Evolutionary conservation across 2,329 filamentous ascomycete genomes (phyloP), one percentile per base, ranked within the genome.

Genomic region (Cytospora chrysosperma): DNA sequence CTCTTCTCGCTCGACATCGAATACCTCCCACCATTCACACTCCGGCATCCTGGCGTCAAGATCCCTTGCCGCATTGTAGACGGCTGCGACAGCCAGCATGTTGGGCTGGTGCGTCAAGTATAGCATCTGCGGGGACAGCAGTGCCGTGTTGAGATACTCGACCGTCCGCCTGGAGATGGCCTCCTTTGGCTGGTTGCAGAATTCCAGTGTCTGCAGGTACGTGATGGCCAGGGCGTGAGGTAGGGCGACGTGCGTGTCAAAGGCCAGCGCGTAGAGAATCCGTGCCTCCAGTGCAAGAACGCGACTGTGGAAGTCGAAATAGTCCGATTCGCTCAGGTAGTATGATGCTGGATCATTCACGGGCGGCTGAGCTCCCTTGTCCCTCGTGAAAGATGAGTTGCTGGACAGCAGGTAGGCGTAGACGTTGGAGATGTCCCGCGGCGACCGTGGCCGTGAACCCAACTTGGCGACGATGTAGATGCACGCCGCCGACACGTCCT

Each of bases 1-100:
- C 74, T 97, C 93, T 79, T 99, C 95, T 57, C 95, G 83, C 71
- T 97, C 93, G 9, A 95, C 91, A 75, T 99, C 95, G 74, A 98
- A 98, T 0, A 98, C 92, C 75, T 97, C 93, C 95, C 95, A 99
- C 95, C 95, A 99, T 67, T 92, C 88, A 55, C 85, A 86, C 67
- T 90, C 90, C 0, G 94, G 92, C 77, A 97, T 82, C 74, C 91
- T 93, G 15, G 90, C 85, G 0, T 84, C 88, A 1, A 85, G 75
- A 68, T 98, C 93, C 52, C 88, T 84, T 0, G 92, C 90, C 0
- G 94, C 91, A n/a, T 92, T 85, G 73, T 98, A 99, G 34, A 97
- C 90, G 1, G 93, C 92, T 1, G 93, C 91, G 2, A 92, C 92
- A 5, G 95, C 94, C 12, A 99, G 80, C 27, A 88, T 86, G 66